Evolutionary conservation across 495 filamentous ascomycete species (phyloP), one percentile per base, ranked within the genome.

Genomic region (Hypoxylon intermedium): DNA sequence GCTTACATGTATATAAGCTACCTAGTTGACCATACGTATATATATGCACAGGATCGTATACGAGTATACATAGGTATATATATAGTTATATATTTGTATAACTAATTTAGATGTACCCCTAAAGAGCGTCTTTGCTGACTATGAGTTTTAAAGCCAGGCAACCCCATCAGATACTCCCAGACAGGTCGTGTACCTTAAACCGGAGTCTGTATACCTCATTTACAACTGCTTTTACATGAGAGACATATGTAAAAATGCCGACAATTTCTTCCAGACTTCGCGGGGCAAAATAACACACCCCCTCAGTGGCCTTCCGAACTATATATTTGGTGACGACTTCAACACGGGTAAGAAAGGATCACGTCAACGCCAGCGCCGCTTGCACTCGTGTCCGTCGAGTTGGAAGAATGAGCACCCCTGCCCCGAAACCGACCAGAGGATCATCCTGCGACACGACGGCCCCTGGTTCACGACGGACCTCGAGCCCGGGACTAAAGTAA

Each of bases 241-340:
- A 5, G 26, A 30, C 9, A 30, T 30, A 30, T 30, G 26, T 9
- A 9, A 5, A 30, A 30, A 30, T 9, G 5, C 5, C 26, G 26
- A 5, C 26, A 30, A 30, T 9, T 30, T 5, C 5, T 9, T 30
- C 5, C 5, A 30, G 26, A 30, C 26, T 9, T 9, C 26, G 26
- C 26, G 26, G 9, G 26, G 26, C 26, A 9, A 5, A 9, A 30
- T 30, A 9, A 5, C 26, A 9, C 26, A 30, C 26, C 26, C 26
- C 5, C 5, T 5, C 5, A 30, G 26, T 9, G 26, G 26, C 26
- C 26, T 30, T 5, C 26, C 26, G 26, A 5, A 30, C 23, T 11
- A 40, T n/a, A 23, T 41, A 16, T 56, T 28, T 28, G 54, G 43
- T 16, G 50, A 58, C 36, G 54, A 58, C 43, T 40, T 58, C 7